Conservation (phyloP, 495 filamentous ascomycete genomes). For the Aspergillus incahuasiensis region DNA sequence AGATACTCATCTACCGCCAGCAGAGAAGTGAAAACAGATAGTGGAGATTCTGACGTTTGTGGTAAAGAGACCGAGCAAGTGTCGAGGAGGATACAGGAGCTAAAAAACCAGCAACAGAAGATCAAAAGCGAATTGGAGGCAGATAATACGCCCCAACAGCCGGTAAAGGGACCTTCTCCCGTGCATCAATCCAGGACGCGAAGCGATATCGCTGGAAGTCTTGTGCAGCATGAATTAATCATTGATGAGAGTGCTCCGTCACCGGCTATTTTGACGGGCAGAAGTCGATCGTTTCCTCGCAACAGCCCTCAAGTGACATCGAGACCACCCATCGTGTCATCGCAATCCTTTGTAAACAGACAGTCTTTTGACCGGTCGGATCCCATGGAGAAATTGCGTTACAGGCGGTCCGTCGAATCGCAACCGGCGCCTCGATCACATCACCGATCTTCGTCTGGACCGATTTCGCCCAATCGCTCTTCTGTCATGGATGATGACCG, state of each 20-base stretch:
- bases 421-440: slow-evolving; percentile 34
- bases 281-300: slow-evolving; percentile 47
- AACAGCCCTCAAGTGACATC: slow-evolving; percentile 41
- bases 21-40: slow-evolving; percentile 32
- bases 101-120: slow-evolving; percentile 48
- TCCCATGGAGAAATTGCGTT: slow-evolving; percentile 28
- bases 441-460: slow-evolving; percentile 38
- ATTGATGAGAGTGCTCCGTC: slow-evolving; percentile 65
- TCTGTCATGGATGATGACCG: slow-evolving; percentile 42
- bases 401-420: slow-evolving; percentile 36
- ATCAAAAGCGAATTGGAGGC: slow-evolving; percentile 38
- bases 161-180: slow-evolving; percentile 24
- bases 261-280: slow-evolving; percentile 55
- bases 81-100: slow-evolving; percentile 45
- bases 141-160: slow-evolving; percentile 31
- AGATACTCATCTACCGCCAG: slow-evolving; percentile 39
- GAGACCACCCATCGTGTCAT: slow-evolving; percentile 39
- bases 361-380: slow-evolving; percentile 35
- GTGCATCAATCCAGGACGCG: slow-evolving; percentile 22
- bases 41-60: slow-evolving; percentile 27
- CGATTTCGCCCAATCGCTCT: slow-evolving; percentile 24
- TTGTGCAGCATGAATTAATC: slow-evolving; percentile 19
- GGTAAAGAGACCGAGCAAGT: slow-evolving; percentile 43
- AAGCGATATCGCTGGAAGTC: slow-evolving; percentile 24
- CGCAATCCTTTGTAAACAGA: slow-evolving; percentile 32